These are phyloP conservation scores for Vitis cinerea DNA, from an alignment of 164 flowering plant genomes.

Conservation along the genomic window DNA sequence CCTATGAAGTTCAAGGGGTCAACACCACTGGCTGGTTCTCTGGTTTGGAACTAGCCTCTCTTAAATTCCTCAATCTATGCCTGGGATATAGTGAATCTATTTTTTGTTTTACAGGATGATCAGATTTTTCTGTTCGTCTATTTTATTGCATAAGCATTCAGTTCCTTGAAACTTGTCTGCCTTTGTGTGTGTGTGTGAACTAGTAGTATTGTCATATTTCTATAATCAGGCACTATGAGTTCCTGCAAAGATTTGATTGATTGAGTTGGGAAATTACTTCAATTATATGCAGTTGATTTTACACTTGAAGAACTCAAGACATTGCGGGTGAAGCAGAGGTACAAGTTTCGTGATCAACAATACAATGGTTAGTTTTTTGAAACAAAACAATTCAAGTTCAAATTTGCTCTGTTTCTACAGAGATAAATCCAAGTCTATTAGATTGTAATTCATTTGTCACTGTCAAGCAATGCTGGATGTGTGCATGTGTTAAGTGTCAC, in stretches of 20 bases:
- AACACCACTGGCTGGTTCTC: constrained; percentile 81
- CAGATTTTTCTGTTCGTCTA: no score
- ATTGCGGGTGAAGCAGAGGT: constrained; percentile 77
- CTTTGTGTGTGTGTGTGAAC: neutral
- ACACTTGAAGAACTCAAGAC: constrained; percentile 73
- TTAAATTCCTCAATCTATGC: neutral
- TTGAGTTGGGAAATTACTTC: neutral
- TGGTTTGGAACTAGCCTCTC: constrained; percentile 42
- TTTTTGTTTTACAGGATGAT: no score
- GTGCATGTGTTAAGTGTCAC: no score
- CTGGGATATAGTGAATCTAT: neutral
- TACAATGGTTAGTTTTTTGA: constrained; percentile 65
- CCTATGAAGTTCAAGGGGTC: constrained; percentile 81
- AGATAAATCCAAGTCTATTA: no score
- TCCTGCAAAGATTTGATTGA: neutral
- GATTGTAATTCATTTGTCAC: neutral
- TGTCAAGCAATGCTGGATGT: neutral
- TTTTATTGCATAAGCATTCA: no score
- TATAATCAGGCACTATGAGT: no score
- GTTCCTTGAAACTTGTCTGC: neutral
- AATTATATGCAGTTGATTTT: constrained; percentile 75
- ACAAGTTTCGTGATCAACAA: constrained; percentile 80
- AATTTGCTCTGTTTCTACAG: no score
- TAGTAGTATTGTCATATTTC: neutral
- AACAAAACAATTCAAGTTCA: neutral